Conservation (phyloP, 306 rosid species). For the Datisca glomerata region DNA sequence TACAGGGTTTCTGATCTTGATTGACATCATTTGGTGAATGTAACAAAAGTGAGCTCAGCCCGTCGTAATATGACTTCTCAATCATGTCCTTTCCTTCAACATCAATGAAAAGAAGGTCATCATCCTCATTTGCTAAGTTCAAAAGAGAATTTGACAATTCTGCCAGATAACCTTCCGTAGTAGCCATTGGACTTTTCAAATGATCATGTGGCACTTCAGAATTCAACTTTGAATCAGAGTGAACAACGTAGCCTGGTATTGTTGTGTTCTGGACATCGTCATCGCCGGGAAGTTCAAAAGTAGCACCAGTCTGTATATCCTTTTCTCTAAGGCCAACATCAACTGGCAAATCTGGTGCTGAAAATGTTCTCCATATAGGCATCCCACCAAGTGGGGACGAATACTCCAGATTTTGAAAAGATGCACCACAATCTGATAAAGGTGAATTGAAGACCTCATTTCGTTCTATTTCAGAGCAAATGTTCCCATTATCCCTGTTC, state of each 20-base stretch:
- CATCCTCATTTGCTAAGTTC: slow-evolving; percentile 76
- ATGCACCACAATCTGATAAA: slow-evolving; percentile 42
- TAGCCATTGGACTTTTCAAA: slow-evolving; percentile 30
- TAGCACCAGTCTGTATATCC: slow-evolving; percentile 13
- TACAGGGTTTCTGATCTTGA: slow-evolving; percentile 25
- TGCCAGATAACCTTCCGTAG: slow-evolving; percentile 53
- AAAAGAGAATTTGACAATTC: slow-evolving; percentile 72
- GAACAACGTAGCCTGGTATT: slow-evolving; percentile 17
- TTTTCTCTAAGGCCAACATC: slow-evolving; percentile 21
- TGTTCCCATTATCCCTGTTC: slow-evolving; percentile 32
- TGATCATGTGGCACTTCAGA: slow-evolving; percentile 22
- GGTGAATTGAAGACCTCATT: slow-evolving; percentile 43
- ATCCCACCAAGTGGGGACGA: slow-evolving; percentile 55
- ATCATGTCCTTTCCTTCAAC: slow-evolving; percentile 51
- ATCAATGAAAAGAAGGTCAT: slow-evolving; percentile 55
- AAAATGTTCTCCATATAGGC: slow-evolving; percentile 45
- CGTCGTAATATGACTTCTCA: slow-evolving; percentile 74
- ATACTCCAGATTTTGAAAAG: slow-evolving; percentile 47
- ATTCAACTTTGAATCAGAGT: slow-evolving; percentile 15
- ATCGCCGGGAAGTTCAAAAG: slow-evolving; percentile 25
- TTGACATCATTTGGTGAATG: slow-evolving; percentile 35
- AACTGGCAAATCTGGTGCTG: slow-evolving; percentile 26
- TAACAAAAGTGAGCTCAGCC: slow-evolving; percentile 68
- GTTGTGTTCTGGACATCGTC: slow-evolving; percentile 17
- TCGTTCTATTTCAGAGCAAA: slow-evolving; percentile 46